These are phyloP conservation scores for Peziza echinospora DNA, from an alignment of 495 filamentous ascomycete genomes.

Conservation along the genomic window DNA sequence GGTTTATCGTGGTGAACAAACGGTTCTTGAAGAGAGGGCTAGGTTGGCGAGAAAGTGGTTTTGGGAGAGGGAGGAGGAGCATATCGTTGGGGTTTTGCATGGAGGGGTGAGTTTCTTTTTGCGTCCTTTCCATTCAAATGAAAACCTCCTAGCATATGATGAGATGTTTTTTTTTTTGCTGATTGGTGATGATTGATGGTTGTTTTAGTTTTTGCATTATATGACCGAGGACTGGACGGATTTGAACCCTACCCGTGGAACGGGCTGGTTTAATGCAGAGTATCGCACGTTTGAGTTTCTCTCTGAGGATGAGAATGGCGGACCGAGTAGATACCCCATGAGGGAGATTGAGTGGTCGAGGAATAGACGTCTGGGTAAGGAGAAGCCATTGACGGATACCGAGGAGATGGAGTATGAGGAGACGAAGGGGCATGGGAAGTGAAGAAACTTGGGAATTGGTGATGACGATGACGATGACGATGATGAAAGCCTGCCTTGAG, in stretches of 20 bases:
- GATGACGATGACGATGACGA: too few relatives aligned
- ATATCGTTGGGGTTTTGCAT: not conserved
- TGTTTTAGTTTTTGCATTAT: not conserved
- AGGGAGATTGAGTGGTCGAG: not conserved
- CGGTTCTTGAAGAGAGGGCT: not conserved
- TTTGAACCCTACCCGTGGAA: not conserved
- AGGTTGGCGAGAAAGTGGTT: not conserved
- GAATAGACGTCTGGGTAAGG: slow-evolving; percentile 7
- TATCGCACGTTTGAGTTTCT: slow-evolving; percentile 5
- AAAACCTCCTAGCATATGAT: too few relatives aligned
- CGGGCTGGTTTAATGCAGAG: not conserved
- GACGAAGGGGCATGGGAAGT: not conserved
- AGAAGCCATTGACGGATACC: not conserved
- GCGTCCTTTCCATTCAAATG: too few relatives aligned
- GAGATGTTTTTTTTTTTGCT: not conserved
- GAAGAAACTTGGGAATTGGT: too few relatives aligned
- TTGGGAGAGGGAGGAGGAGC: not conserved
- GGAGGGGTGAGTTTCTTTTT: not conserved
- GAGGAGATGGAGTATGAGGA: not conserved
- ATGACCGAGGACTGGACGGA: not conserved
- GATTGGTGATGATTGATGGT: not conserved
- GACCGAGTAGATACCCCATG: not conserved
- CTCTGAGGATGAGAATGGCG: not conserved
- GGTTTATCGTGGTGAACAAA: not conserved
- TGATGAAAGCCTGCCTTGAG: too few relatives aligned